A percentile compares a stretch with the other conserved stretches of the same genome.
Conservation (phyloP, 441 rosid species). For the Eutrema salsugineum region DNA sequence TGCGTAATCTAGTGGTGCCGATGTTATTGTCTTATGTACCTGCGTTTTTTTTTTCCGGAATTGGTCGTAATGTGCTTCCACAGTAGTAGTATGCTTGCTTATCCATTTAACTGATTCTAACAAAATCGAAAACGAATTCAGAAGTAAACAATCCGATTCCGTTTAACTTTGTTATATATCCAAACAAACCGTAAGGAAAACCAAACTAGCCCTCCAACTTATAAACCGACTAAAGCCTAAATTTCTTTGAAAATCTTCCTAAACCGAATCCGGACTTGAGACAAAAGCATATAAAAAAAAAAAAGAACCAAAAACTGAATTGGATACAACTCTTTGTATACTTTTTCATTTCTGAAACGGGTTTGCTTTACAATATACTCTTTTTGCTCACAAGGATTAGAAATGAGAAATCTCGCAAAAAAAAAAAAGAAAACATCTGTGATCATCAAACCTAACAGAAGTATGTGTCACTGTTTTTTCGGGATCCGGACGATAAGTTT, state of each 20-base stretch:
- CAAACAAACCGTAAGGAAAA: too few species aligned
- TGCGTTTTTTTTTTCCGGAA: background rate
- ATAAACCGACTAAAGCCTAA: too few species aligned
- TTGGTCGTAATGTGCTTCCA: background rate
- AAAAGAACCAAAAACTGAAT: background rate
- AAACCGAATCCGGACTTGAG: background rate
- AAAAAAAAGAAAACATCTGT: background rate
- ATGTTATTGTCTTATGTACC: background rate
- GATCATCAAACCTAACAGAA: conserved; percentile 16
- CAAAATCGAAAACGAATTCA: background rate
- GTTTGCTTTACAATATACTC: background rate
- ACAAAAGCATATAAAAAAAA: background rate
- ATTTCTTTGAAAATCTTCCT: too few species aligned
- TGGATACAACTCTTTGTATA: background rate
- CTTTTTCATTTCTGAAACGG: background rate
- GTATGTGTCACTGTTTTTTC: background rate
- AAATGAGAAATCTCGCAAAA: background rate
- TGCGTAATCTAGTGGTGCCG: background rate
- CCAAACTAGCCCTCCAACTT: too few species aligned
- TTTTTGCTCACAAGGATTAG: background rate
- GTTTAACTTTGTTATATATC: too few species aligned
- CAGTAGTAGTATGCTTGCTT: too few species aligned
- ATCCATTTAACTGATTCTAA: background rate
- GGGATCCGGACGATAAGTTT: background rate
- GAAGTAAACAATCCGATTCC: background rate